Base-by-base conservation (phyloP, 352 stramenopile species). In the Globisporangium acanthophoron region DNA sequence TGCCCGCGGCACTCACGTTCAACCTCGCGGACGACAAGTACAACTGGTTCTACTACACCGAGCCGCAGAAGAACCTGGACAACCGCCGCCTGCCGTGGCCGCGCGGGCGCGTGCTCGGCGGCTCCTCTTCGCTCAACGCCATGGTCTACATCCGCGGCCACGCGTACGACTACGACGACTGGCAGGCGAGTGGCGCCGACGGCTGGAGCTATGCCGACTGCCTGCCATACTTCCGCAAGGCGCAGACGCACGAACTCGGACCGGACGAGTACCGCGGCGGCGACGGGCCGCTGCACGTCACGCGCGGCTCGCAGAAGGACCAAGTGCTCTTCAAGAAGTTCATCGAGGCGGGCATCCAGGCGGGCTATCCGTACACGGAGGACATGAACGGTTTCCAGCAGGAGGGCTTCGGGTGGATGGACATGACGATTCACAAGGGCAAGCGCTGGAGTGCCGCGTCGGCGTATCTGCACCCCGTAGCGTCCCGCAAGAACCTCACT, bases 91-190 rank as follows among this genome's bases (percentile, higher is more conserved):
- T 96, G 56, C 80, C 86, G 12, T 95, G 88, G 86, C 88, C 88
- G 27, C 85, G 88, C 7, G 88, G 88, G 37, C 86, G 87, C 52
- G 87, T 96, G 58, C 84, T 96, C 49, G 88, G 88, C 31, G 88
- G 88, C 27, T 96, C 85, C 3, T 96, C 86, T 40, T 96, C 85
- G 40, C 74, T 96, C 41, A 96, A 96, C 52, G 88, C 86, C 33
- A 96, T 96, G 88, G 87, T 96, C 20, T 96, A 96, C 78, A 92
- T 93, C 53, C 85, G 88, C 20, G 88, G 88, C 8, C 84, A 96
- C 59, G 84, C 86, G 8, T 74, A 86, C 54, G 88, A 96, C 71
- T 96, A 96, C 60, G 76, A 96, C 54, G 82, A 93, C 62, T 96
- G 88, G 88, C 61, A 90, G 31, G 54, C 59, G 6, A 85, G 75